These are phyloP conservation scores for Thielaviopsis ethacetica DNA, from an alignment of 2,329 filamentous ascomycete species.

Conservation along the genomic window DNA sequence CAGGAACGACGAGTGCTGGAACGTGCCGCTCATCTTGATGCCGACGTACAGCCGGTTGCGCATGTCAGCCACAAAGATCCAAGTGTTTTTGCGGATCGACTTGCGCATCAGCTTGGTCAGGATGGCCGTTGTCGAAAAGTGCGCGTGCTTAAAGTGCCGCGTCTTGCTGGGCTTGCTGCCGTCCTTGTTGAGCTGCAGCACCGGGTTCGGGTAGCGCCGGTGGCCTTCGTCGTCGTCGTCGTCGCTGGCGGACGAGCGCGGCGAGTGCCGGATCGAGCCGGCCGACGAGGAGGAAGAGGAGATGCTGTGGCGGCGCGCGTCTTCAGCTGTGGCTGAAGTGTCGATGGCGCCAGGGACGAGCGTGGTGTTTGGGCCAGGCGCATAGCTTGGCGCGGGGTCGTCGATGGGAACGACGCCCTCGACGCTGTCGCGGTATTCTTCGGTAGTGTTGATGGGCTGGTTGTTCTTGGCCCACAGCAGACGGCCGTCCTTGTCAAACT, in stretches of 20 bases:
- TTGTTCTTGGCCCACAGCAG: constrained; percentile 83
- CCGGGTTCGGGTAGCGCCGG: constrained; percentile 4
- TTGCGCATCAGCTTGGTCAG: constrained; percentile 66
- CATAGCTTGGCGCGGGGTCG: constrained; percentile 40
- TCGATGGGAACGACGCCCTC: constrained; percentile 51
- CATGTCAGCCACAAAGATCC: constrained; percentile 87
- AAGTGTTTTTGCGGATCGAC: constrained; percentile 70
- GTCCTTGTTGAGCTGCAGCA: background rate
- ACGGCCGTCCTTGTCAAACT: constrained; percentile 55
- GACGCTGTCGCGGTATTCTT: constrained; percentile 62
- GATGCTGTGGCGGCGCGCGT: constrained; percentile 14
- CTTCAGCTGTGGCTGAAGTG: background rate
- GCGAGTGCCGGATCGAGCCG: constrained; percentile 18
- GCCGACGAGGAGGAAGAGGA: constrained; percentile 21
- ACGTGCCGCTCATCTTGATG: constrained; percentile 75
- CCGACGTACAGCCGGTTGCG: constrained; percentile 74
- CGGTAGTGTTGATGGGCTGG: constrained; percentile 57
- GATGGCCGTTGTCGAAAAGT: constrained; percentile 55
- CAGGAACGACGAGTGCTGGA: constrained; percentile 82
- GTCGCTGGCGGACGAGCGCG: constrained; percentile 15
- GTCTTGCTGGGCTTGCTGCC: constrained; percentile 4
- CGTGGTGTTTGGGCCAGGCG: constrained; percentile 18
- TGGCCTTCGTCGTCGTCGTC: constrained; percentile 38
- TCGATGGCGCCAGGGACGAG: constrained; percentile 2
- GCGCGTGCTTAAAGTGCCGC: constrained; percentile 22